Conservation (phyloP, 352 stramenopile genomes). For the Globisporangium ultimum region DNA sequence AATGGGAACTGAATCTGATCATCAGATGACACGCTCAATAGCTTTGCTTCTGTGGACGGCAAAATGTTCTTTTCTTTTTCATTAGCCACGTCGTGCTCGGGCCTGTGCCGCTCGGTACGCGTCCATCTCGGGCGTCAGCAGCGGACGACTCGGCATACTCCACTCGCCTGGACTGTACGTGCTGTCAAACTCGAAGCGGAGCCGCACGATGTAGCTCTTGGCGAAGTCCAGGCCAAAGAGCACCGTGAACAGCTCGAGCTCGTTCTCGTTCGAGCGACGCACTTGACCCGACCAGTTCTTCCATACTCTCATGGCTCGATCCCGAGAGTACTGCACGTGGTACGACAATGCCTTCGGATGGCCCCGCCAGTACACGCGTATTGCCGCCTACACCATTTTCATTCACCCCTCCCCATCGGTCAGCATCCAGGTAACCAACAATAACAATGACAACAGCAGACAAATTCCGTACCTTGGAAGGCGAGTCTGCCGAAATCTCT, state of each 20-base stretch:
- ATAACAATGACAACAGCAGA: neutral
- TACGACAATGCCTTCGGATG: conserved; percentile 51
- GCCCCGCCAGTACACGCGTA: conserved; percentile 54
- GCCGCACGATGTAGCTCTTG: conserved; percentile 73
- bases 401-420: too few species aligned
- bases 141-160: conserved; percentile 44
- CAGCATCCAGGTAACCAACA: too few species aligned
- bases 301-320: conserved; percentile 78
- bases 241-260: conserved; percentile 54
- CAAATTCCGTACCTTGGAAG: conserved; percentile 42
- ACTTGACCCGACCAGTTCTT: conserved; percentile 65
- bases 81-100: conserved; percentile 12
- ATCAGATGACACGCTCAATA: too few species aligned
- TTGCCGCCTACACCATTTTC: conserved; percentile 34
- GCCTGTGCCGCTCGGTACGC: conserved; percentile 10
- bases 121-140: conserved; percentile 38
- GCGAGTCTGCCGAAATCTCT: conserved; percentile 48
- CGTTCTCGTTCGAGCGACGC: conserved; percentile 38
- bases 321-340: conserved; percentile 68
- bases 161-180: conserved; percentile 49
- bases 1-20: too few species aligned
- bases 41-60: too few species aligned
- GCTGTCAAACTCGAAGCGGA: conserved; percentile 61
- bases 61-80: too few species aligned
- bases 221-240: conserved; percentile 68